These are phyloP conservation scores for Trametes coccinea DNA, from an alignment of 768 basidiomycete genomes.

Conservation along the genomic window DNA sequence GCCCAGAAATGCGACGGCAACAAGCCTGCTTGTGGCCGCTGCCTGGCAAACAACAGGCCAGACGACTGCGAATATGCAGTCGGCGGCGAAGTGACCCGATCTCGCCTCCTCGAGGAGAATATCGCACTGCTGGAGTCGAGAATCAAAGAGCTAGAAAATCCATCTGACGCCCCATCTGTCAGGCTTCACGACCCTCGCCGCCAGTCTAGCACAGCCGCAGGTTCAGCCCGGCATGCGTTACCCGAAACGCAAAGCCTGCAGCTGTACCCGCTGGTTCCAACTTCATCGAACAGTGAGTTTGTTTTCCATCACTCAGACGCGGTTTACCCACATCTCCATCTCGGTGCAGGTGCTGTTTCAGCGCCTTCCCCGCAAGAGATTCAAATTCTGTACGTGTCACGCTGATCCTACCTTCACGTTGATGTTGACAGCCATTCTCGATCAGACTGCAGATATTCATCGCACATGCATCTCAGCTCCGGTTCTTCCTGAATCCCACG, in stretches of 20 bases:
- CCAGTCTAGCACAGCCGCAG: background rate
- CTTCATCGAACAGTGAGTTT: background rate
- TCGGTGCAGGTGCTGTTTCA: background rate
- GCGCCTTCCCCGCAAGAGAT: constrained; percentile 12
- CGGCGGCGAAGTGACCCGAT: constrained; percentile 59
- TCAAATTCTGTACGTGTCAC: constrained; percentile 15
- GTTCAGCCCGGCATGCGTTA: background rate
- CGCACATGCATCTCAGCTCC: constrained; percentile 57
- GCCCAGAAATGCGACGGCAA: constrained; percentile 67
- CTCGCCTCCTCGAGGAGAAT: constrained; percentile 62
- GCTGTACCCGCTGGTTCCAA: background rate
- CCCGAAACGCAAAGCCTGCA: background rate
- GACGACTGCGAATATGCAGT: constrained; percentile 75
- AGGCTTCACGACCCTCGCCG: constrained; percentile 20
- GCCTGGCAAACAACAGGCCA: constrained; percentile 45
- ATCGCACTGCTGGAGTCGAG: constrained; percentile 58
- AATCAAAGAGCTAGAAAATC: constrained; percentile 37
- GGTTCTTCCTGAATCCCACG: constrained; percentile 60
- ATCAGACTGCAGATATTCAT: constrained; percentile 60
- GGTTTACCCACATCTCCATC: background rate
- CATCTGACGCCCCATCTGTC: constrained; percentile 30
- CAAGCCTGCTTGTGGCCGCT: constrained; percentile 67
- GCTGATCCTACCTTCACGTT: background rate
- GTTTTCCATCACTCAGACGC: background rate
- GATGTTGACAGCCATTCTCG: background rate